A percentile compares a stretch with the other conserved stretches of the same genome.
phyloP scores from a whole-genome alignment of 2,329 filamentous ascomycete species.

The Colletotrichum tabaci region DNA sequence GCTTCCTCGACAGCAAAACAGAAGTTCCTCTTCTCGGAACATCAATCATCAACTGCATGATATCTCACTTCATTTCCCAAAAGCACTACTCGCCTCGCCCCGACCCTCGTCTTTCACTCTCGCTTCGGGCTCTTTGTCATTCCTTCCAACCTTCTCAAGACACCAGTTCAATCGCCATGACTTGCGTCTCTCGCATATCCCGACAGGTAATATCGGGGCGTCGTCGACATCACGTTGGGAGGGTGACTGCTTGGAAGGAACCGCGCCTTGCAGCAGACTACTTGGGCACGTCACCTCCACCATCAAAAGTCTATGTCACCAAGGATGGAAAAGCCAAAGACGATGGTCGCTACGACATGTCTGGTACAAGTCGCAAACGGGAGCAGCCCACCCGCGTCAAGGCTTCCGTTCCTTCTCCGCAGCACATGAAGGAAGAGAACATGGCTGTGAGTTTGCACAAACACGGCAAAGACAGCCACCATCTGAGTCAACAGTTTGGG shows the following conservation, averaged over 20 bases:
- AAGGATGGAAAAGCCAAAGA: constrained; percentile 33
- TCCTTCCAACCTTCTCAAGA: background rate
- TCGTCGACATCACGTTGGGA: background rate
- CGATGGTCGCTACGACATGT: constrained; percentile 15
- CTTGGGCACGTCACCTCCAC: constrained; percentile 4
- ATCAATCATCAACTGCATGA: background rate
- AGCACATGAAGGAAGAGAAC: background rate
- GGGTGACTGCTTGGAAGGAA: constrained; percentile 23
- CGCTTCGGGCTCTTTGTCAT: background rate
- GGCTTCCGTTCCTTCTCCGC: background rate
- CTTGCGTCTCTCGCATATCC: constrained; percentile 8
- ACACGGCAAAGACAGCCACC: background rate
- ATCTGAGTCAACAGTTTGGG: background rate
- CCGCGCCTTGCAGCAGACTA: constrained; percentile 34
- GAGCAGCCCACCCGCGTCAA: constrained; percentile 20
- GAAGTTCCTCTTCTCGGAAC: background rate
- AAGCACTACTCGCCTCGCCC: background rate
- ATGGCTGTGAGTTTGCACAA: background rate
- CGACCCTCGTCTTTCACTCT: background rate
- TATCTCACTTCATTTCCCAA: background rate
- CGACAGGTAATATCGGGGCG: background rate
- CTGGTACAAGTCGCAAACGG: constrained; percentile 9
- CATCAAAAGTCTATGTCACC: constrained; percentile 16
- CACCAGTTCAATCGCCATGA: background rate
- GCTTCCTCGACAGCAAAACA: background rate